Base-by-base conservation (phyloP, 176 grass and related monocot species). In the Raddia distichophylla region DNA sequence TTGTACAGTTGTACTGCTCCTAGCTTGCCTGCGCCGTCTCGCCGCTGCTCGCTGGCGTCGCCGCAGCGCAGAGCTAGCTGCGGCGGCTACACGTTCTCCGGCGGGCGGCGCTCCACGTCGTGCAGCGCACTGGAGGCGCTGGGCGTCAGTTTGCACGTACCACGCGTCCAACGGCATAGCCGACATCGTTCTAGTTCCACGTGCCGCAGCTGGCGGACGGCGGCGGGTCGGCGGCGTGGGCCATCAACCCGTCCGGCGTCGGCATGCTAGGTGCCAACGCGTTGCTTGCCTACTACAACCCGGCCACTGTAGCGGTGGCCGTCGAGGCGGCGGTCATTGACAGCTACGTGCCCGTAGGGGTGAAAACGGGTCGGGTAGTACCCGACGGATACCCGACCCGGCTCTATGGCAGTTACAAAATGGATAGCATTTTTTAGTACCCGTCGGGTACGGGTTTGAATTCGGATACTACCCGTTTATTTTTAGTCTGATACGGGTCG, bases 131-230 rank as follows among this genome's bases (percentile, higher is more conserved):
- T 93, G 6, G 20, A 53, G 14, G 55, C 53, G 48, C 84, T 90
- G 46, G 50, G 60, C 12, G 73, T 80, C 53, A 85, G 81, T 61
- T 65, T 93, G 27, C 87, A 90, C 58, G 2, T 82, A 93, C 72
- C 48, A 85, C 70, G 18, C 81, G n/a, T n/a, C 48, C 5, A 93
- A 93, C 7, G 84, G 91, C 10, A 87, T 81, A 1, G 84, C 71
- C 7, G 87, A 85, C 68, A 46, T 93, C 22, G 91, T 84, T 27
- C 27, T 1, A 27, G 8, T 93, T 82, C 87, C 87, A 72, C 46
- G 82, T 86, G 20, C 61, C 81, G 43, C 73, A 62, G 40, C 35
- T 11, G 10, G 3, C 73, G 37, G 37, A 51, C 0, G 27, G 27
- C 77, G 77, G 19, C 85, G 86, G 86, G 82, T 27, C 79, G 2